Evolutionary conservation across 2,329 filamentous ascomycete species (phyloP).

Genomic region (Claviceps monticola): DNA sequence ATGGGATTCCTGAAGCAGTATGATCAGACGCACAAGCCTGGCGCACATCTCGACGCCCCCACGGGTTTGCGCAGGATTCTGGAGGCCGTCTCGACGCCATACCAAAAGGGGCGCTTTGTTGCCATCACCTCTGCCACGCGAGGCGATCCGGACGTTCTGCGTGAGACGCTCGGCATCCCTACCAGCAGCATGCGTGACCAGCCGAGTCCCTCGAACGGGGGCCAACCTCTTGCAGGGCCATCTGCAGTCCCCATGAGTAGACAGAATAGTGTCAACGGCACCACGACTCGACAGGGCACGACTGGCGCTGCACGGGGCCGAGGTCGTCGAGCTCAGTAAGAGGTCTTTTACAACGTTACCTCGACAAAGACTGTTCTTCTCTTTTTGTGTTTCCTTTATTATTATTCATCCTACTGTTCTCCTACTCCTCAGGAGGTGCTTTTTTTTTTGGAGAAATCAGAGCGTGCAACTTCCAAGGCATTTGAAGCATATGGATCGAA

Average conservation of each 20-base stretch:
- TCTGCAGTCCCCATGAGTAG: slow-evolving; percentile 37
- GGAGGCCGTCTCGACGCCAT: slow-evolving; percentile 37
- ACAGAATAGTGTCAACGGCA: slow-evolving; percentile 40
- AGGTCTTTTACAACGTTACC: not conserved
- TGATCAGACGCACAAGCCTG: slow-evolving; percentile 36
- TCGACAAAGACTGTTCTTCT: not conserved
- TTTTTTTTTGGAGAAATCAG: too few relatives aligned
- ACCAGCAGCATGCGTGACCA: slow-evolving; percentile 29
- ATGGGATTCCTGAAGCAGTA: slow-evolving; percentile 46
- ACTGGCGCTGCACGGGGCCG: slow-evolving; percentile 36
- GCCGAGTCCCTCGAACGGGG: slow-evolving; percentile 14
- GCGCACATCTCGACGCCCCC: slow-evolving; percentile 40
- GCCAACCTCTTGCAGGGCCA: slow-evolving; percentile 4
- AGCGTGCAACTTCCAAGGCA: slow-evolving; percentile 38
- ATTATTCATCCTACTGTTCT: not conserved
- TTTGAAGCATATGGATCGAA: slow-evolving; percentile 67
- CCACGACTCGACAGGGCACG: slow-evolving; percentile 43
- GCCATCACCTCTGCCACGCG: slow-evolving; percentile 31
- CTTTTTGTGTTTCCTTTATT: not conserved
- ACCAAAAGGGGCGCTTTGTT: slow-evolving; percentile 32
- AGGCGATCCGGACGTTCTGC: slow-evolving; percentile 35
- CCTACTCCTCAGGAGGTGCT: too few relatives aligned
- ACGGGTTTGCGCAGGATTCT: slow-evolving; percentile 41
- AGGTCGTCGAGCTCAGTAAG: slow-evolving; percentile 18
- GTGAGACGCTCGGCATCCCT: slow-evolving; percentile 36